These are phyloP conservation scores for Dujonia santamariae DNA, from an alignment of 1,139 yeast genomes.

Conservation along the genomic window DNA sequence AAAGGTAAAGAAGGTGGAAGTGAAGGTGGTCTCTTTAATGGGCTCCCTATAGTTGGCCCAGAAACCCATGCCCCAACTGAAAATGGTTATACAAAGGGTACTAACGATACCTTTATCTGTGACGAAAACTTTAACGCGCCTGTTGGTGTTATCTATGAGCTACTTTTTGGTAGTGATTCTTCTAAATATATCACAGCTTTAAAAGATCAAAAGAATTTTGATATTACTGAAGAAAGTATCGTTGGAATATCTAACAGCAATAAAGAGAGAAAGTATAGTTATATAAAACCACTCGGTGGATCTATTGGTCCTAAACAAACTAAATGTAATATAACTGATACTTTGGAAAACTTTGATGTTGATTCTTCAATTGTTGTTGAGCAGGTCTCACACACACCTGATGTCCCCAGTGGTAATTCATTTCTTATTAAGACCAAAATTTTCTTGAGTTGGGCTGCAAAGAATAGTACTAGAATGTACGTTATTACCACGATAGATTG, in stretches of 20 bases:
- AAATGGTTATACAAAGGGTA: constrained; percentile 44
- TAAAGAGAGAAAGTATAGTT: constrained; percentile 58
- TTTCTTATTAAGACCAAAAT: constrained; percentile 72
- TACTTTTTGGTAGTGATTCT: constrained; percentile 75
- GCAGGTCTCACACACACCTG: constrained; percentile 79
- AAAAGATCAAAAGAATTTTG: constrained; percentile 69
- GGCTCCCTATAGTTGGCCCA: constrained; percentile 39
- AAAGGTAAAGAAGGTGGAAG: constrained; percentile 7
- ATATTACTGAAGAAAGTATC: constrained; percentile 52
- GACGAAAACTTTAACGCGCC: constrained; percentile 73
- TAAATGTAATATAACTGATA: constrained; percentile 73
- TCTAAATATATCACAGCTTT: constrained; percentile 53
- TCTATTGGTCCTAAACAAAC: constrained; percentile 96
- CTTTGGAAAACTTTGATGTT: constrained; percentile 60
- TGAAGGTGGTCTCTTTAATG: constrained; percentile 16
- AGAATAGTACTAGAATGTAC: constrained; percentile 61
- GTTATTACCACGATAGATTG: constrained; percentile 75
- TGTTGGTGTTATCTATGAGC: constrained; percentile 66
- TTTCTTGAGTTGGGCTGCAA: constrained; percentile 72
- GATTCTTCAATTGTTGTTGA: constrained; percentile 55
- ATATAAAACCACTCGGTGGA: constrained; percentile 75
- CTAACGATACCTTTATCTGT: constrained; percentile 60
- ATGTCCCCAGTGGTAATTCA: constrained; percentile 89
- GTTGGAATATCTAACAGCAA: constrained; percentile 33
- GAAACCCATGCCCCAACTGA: constrained; percentile 35